Evolutionary conservation across 2,329 filamentous ascomycete genomes (phyloP), one percentile per base, ranked within the genome.

Genomic region (Pseudopyricularia cyperi): DNA sequence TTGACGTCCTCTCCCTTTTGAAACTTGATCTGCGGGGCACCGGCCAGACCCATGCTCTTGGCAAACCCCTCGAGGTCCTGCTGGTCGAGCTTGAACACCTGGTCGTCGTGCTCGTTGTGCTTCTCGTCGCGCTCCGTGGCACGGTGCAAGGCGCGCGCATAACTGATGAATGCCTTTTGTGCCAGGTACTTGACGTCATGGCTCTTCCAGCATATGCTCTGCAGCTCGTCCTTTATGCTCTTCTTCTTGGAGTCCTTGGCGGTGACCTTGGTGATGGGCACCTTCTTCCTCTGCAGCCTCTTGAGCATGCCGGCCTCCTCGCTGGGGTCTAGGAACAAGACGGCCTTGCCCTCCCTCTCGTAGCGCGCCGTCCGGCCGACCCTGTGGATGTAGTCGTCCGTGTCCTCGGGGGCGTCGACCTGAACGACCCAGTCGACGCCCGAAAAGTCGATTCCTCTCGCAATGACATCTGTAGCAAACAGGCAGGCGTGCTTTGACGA

Each of bases 361-460:
- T 94, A 97, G 22, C 91, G 80, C n/a, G 93, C 93, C 17, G 93
- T 97, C 30, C 93, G 81, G 2, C 93, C 93, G 4, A 96, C 91
- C 54, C 93, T 82, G 68, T 98, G 93, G 59, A 98, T 97, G 62
- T 98, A 98, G 0, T 93, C 98, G 62, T 97, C 93, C 4, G 87
- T 86, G 65, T 98, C 91, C 66, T 98, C 93, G 0, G 93, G 93
- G 58, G 88, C 95, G 65, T 98, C 93, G n/a, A 88, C 77, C 64
- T 98, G 93, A n/a, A 98, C 89, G 5, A 98, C 93, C 86, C 93
- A 98, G 65, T 98, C 93, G 0, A 98, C 93, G 3, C 89, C 85
- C 0, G 93, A 93, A 63, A 98, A 97, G 66, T 98, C 93, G 12
- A 98, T 78, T 57, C 93, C 93, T 66, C 93, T 80, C 0, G 93